Percentiles rank a stretch among this genome's conserved stretches.
Conservation (phyloP, 768 basidiomycete genomes). For the Floccularia luteovirens region DNA sequence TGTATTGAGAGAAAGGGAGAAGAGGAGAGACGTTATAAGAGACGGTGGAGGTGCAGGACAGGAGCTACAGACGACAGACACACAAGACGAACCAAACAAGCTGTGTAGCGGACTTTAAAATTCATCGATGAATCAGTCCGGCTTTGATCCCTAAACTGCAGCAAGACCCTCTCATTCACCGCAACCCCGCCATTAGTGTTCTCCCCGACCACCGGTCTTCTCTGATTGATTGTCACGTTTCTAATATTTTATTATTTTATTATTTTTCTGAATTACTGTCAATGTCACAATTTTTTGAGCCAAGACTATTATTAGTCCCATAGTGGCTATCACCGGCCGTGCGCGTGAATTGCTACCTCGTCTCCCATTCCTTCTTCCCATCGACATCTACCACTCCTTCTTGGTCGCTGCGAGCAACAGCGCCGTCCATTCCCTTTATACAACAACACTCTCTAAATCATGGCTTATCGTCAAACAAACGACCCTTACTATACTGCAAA, state of each 20-base stretch:
- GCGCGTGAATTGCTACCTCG: not conserved
- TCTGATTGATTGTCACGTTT: too few species aligned
- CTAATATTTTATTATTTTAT: too few species aligned
- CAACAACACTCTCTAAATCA: conserved; percentile 14
- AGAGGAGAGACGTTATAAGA: conserved; percentile 14
- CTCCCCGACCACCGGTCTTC: too few species aligned
- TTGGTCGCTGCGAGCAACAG: not conserved
- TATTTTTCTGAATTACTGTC: too few species aligned
- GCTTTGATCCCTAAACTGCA: not conserved
- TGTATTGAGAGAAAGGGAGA: conserved; percentile 9
- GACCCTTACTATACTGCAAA: conserved; percentile 39
- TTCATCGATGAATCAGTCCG: conserved; percentile 16
- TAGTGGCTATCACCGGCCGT: too few species aligned
- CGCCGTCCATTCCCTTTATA: conserved; percentile 2
- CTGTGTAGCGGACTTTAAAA: conserved; percentile 48
- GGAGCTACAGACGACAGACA: conserved; percentile 19
- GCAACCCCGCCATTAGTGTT: too few species aligned
- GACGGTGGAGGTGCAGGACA: conserved; percentile 18
- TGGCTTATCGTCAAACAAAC: conserved; percentile 51
- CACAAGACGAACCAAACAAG: conserved; percentile 36
- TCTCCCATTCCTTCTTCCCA: not conserved
- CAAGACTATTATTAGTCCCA: too few species aligned
- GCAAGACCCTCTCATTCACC: not conserved
- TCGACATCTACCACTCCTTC: not conserved
- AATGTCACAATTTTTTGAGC: too few species aligned